Base-by-base conservation (phyloP, 2,329 filamentous ascomycete genomes). In the Madurella fahalii region DNA sequence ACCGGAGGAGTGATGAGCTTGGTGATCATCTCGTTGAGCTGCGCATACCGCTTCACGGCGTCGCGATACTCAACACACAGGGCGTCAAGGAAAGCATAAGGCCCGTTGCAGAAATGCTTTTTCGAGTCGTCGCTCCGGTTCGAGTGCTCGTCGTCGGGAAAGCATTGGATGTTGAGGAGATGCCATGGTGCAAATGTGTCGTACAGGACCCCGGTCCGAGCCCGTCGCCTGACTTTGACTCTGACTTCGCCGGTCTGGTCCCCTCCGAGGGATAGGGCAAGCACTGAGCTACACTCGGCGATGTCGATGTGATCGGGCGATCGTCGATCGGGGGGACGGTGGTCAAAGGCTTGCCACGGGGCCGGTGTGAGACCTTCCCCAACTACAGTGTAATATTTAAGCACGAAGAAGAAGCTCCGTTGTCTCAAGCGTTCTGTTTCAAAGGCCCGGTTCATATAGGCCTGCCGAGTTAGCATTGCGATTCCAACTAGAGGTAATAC, bases 341-440 rank as follows among this genome's bases (percentile, higher is more conserved):
- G 74, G 59, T 84, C 81, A 39, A 77, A 77, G 17, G 73, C 69
- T 63, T 86, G 83, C 82, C 82, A 86, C 5, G 78, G 72, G 62
- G 82, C 79, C 0, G 83, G 82, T 32, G 74, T 72, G 40, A 82
- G 76, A 4, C 75, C 77, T 4, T 79, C 73, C 1, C 76, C 78
- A 12, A 85, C 76, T 7, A 84, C 73, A 5, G 82, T 85, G 63
- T 83, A 85, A 64, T 85, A 86, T 60, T 85, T 84, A 65, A 86
- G 84, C 41, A 76, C 79, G 64, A 86, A 85, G 59, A 84, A 77
- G 65, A 85, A 84, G 8, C 77, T 79, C 7, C 78, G 72, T 60
- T 81, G 81, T 12, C 76, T 77, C 8, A 78, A 69, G 4, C 69
- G 63, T 30, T 77, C 71, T 2, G 67, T 58, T 15, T 72, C 67